Base-by-base conservation (phyloP, 164 flowering plant genomes). In the Tetrastigma voinierianum region DNA sequence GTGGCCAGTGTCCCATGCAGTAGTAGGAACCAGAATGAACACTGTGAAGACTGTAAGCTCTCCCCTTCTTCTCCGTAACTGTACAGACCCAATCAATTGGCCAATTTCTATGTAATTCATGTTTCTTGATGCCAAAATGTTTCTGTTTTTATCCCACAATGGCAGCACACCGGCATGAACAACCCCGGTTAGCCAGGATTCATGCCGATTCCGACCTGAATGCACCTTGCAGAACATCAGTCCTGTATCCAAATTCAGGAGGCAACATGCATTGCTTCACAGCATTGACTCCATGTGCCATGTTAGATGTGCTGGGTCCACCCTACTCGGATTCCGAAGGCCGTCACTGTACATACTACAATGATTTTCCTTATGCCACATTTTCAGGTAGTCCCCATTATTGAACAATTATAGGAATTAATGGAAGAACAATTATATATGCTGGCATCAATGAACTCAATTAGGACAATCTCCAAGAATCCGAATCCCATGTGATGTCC, bases 241-340 rank as follows among this genome's bases (percentile, higher is more conserved):
- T 88, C 46, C 86, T 88, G 23, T 88, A 82, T 59, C 93, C 93
- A 9, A 67, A 84, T 18, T 79, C 77, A 51, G 90, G 93, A 17
- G 92, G 92, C 19, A 88, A 88, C 68, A 74, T 88, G 86, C 93
- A 88, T 62, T 73, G 88, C 74, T 88, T 88, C 80, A 88, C 85
- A 1, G 93, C 86, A 52, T 65, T 66, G 58, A 84, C 90, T 1
- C 74, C 93, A 10, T 88, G 93, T 59, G 93, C 90, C 0, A 86
- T 88, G 10, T 83, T 88, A 0, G 93, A 88, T 51, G 93, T 88
- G 53, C 81, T 86, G 21, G 87, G 87, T 43, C 93, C 93, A 25
- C 93, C 93, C 3, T 88, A 88, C 70, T 78, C 80, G 9, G 89
- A 86, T 62, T 76, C 79, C 9, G 87, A 86, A 16, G 90, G 86